Conservation (phyloP, 768 basidiomycete species). For the Kondoa malvinella region DNA sequence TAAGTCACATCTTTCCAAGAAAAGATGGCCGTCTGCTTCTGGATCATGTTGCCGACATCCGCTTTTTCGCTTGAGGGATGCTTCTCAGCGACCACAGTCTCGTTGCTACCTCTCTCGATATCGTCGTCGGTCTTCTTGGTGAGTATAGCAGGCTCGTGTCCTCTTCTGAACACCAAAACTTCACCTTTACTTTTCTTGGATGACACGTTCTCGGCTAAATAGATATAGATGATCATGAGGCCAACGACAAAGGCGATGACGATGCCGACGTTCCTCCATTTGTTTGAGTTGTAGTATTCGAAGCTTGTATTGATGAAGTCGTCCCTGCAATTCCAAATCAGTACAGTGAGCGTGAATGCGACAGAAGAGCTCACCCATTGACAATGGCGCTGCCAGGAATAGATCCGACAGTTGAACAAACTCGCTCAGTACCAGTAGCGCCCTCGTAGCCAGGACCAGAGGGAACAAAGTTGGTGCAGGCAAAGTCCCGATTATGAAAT, state of each 20-base stretch:
- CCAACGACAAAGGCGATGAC: conserved; percentile 28
- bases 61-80: conserved; percentile 11
- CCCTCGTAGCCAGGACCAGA: conserved; percentile 27
- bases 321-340: conserved; percentile 16
- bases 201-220: conserved; percentile 30
- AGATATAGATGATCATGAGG: conserved; percentile 28
- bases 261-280: conserved; percentile 33
- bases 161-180: conserved; percentile 32
- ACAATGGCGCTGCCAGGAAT: conserved; percentile 27
- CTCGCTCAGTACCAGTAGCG: conserved; percentile 18
- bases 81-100: conserved; percentile 7
- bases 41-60: conserved; percentile 25
- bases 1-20: conserved; percentile 32
- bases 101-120: conserved; percentile 22
- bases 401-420: conserved; percentile 29
- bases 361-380: conserved; percentile 14
- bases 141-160: conserved; percentile 22
- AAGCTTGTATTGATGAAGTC: conserved; percentile 26
- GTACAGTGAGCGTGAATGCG: background rate
- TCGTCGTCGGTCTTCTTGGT: conserved; percentile 19
- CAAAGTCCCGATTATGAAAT: conserved; percentile 50
- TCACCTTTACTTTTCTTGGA: conserved; percentile 34
- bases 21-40: conserved; percentile 31
- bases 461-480: conserved; percentile 30
- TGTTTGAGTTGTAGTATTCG: conserved; percentile 26